These are phyloP conservation scores for Bombardia bombarda DNA, from an alignment of 495 filamentous ascomycete genomes.

Conservation along the genomic window DNA sequence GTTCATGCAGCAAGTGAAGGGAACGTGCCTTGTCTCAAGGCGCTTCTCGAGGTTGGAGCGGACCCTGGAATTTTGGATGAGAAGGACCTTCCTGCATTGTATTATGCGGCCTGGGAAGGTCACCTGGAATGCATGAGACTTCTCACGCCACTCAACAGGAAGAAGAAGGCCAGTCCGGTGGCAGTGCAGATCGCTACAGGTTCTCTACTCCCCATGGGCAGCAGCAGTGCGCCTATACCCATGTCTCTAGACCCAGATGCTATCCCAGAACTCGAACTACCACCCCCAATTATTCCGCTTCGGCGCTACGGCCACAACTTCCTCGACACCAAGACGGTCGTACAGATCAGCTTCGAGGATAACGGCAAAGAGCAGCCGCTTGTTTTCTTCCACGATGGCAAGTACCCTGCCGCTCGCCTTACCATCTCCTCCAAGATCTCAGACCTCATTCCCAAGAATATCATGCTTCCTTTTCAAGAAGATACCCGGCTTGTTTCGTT, in stretches of 20 bases:
- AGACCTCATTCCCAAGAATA: constrained; percentile 90
- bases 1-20: constrained; percentile 97
- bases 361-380: constrained; percentile 57
- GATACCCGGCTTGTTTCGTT: constrained; percentile 88
- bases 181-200: constrained; percentile 17
- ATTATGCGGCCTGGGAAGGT: constrained; percentile 98
- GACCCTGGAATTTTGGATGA: constrained; percentile 75
- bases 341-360: constrained; percentile 81
- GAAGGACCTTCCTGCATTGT: constrained; percentile 89
- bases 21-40: constrained; percentile 76
- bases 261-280: constrained; percentile 86
- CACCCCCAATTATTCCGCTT: constrained; percentile 91
- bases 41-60: constrained; percentile 66
- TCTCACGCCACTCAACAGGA: constrained; percentile 51
- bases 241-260: constrained; percentile 72
- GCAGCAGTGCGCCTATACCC: constrained; percentile 46
- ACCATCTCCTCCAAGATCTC: constrained; percentile 95
- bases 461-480: constrained; percentile 92
- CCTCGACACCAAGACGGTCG: constrained; percentile 89
- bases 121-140: constrained; percentile 90
- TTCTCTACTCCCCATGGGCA: constrained; percentile 29
- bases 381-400: constrained; percentile 86
- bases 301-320: constrained; percentile 97
- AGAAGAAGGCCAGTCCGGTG: constrained; percentile 19
- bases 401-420: constrained; percentile 88